Conservation (phyloP, 1,284 basidiomycete species). For the Cutaneotrichosporon dermatis region DNA sequence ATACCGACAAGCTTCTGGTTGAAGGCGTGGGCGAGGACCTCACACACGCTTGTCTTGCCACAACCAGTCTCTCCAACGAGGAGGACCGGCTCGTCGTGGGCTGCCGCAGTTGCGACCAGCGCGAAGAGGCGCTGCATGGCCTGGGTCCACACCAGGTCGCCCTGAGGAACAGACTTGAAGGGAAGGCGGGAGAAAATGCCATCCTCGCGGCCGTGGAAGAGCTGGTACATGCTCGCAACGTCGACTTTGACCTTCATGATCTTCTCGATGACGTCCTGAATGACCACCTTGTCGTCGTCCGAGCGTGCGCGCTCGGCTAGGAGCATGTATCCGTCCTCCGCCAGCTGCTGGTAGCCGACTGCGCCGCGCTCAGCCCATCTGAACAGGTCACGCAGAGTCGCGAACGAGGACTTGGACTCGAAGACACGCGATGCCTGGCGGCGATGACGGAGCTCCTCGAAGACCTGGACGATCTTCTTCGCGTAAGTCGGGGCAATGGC, state of each 20-base stretch:
- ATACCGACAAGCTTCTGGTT: constrained; percentile 66
- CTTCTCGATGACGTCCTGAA: constrained; percentile 87
- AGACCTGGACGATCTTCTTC: constrained; percentile 84
- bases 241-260: constrained; percentile 86
- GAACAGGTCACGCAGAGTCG: constrained; percentile 93
- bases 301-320: constrained; percentile 85
- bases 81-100: constrained; percentile 89
- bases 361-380: constrained; percentile 92
- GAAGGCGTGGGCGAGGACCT: constrained; percentile 71
- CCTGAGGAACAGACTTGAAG: constrained; percentile 25
- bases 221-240: constrained; percentile 62
- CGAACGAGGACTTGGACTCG: constrained; percentile 95
- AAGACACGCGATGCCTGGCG: constrained; percentile 88
- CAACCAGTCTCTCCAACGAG: constrained; percentile 98
- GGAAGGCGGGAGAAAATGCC: constrained; percentile 33
- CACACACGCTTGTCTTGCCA: constrained; percentile 96
- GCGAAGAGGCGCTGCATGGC: constrained; percentile 89
- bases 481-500: constrained; percentile 89
- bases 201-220: constrained; percentile 55
- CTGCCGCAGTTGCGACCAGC: constrained; percentile 74
- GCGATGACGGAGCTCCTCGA: constrained; percentile 87
- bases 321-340: constrained; percentile 96
- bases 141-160: constrained; percentile 75
- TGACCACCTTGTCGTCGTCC: constrained; percentile 77
- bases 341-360: constrained; percentile 84